A percentile compares a stretch with the other conserved stretches of the same genome.
These are phyloP conservation scores for Lactarius sanguifluus DNA, from an alignment of 768 basidiomycete species.

Conservation along the genomic window DNA sequence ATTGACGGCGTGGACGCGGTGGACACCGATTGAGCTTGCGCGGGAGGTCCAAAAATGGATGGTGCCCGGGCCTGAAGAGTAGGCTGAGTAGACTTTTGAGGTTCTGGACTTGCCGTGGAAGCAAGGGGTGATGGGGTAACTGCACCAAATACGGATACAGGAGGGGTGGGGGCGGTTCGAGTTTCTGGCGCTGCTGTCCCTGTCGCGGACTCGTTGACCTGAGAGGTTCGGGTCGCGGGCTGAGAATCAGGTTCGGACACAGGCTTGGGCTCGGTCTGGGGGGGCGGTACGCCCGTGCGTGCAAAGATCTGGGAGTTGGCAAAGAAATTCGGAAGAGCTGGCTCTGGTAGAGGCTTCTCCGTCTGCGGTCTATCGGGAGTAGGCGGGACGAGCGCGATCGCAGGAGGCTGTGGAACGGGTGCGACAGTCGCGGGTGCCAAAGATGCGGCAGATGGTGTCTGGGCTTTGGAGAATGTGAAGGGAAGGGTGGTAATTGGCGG, in stretches of 20 bases:
- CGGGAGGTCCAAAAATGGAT: conserved; percentile 13
- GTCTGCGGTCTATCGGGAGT: conserved; percentile 31
- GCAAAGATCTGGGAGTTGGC: conserved; percentile 49
- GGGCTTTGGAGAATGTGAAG: conserved; percentile 28
- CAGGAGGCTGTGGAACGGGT: conserved; percentile 27
- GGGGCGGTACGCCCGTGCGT: conserved; percentile 24
- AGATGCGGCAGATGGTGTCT: conserved; percentile 30
- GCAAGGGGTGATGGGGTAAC: background rate
- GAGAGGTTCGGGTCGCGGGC: background rate
- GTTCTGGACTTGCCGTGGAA: background rate
- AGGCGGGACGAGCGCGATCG: conserved; percentile 35
- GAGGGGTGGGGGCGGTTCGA: background rate
- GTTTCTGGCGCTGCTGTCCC: background rate
- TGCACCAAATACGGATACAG: background rate
- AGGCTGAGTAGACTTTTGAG: conserved; percentile 1
- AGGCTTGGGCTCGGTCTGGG: conserved; percentile 31
- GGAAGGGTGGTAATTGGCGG: conserved; percentile 29
- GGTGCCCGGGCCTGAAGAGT: conserved; percentile 1
- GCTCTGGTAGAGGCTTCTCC: conserved; percentile 23
- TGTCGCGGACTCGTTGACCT: background rate
- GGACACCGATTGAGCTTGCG: background rate
- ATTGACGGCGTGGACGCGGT: conserved; percentile 2
- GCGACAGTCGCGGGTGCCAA: conserved; percentile 27
- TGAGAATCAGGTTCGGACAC: conserved; percentile 1
- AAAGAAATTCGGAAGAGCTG: conserved; percentile 64